Evolutionary conservation across 495 filamentous ascomycete genomes (phyloP).

Genomic region (Parathielavia hyrcaniae): DNA sequence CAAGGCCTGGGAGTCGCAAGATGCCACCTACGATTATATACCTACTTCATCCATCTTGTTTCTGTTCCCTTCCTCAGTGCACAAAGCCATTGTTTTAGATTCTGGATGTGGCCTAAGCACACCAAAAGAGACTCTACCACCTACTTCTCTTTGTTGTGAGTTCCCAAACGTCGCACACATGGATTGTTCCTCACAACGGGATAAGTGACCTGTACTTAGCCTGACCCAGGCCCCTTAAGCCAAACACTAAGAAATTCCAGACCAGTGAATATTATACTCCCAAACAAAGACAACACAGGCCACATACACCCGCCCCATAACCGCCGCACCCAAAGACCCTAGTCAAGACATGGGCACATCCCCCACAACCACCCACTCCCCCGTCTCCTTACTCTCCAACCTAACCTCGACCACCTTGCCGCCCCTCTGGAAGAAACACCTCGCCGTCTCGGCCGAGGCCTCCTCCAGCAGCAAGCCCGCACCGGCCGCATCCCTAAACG

Average conservation of each 20-base stretch:
- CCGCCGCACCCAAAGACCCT: background rate
- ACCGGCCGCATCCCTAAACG: background rate
- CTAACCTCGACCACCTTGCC: conserved; percentile 16
- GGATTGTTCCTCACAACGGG: no score
- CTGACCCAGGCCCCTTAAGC: no score
- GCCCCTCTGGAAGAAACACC: conserved; percentile 22
- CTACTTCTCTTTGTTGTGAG: no score
- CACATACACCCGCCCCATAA: background rate
- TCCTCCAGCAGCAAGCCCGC: background rate
- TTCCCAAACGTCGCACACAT: no score
- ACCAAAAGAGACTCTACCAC: no score
- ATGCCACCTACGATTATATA: background rate
- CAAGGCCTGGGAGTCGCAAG: no score
- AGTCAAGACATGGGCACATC: conserved; percentile 12
- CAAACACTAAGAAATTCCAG: no score
- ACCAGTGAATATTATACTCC: no score
- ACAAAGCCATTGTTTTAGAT: background rate
- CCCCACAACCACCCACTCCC: conserved; percentile 13
- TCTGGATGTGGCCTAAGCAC: background rate
- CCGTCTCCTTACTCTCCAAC: background rate
- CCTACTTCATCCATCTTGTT: background rate
- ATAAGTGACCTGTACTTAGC: no score
- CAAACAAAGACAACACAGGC: background rate
- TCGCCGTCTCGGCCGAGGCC: background rate
- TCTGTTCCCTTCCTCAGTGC: background rate